Evolutionary conservation across 2,329 filamentous ascomycete species (phyloP).

Genomic region (Fusarium liriodendri): DNA sequence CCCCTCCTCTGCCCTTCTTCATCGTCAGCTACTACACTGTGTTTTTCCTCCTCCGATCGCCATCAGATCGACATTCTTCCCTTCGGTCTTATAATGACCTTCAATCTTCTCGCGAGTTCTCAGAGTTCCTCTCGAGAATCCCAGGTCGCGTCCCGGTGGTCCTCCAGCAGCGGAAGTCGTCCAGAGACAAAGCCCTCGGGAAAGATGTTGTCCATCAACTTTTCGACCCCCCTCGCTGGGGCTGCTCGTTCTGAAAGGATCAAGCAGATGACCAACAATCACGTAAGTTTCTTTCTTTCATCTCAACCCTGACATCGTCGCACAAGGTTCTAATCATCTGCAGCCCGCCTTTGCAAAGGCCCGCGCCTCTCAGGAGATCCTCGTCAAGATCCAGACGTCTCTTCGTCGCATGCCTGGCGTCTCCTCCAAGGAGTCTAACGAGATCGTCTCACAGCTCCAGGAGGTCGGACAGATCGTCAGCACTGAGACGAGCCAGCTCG

Average conservation of each 20-base stretch:
- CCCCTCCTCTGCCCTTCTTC: not conserved
- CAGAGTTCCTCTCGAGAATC: constrained; percentile 14
- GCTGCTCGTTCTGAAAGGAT: constrained; percentile 50
- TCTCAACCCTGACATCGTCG: not conserved
- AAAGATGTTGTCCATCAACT: constrained; percentile 53
- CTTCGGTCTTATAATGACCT: constrained; percentile 23
- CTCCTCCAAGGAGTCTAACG: constrained; percentile 48
- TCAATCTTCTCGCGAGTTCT: constrained; percentile 10
- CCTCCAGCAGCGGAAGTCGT: constrained; percentile 28
- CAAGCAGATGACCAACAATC: constrained; percentile 53
- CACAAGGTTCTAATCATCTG: not conserved
- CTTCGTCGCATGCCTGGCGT: constrained; percentile 55
- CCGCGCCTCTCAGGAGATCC: constrained; percentile 49
- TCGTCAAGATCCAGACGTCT: constrained; percentile 52
- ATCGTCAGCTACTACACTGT: not conserved
- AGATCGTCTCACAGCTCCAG: constrained; percentile 50
- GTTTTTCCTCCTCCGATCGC: not conserved
- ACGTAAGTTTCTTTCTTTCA: constrained; percentile 45
- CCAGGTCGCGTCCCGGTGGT: constrained; percentile 29
- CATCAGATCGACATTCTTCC: not conserved
- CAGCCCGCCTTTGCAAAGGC: constrained; percentile 51
- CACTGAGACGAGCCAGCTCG: constrained; percentile 53
- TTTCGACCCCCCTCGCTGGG: constrained; percentile 53
- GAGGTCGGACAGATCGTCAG: constrained; percentile 53
- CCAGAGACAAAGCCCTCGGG: constrained; percentile 20